Evolutionary conservation across 2,329 filamentous ascomycete species (phyloP), one percentile per base, ranked within the genome.

Genomic region (Xylariaceae sp.): DNA sequence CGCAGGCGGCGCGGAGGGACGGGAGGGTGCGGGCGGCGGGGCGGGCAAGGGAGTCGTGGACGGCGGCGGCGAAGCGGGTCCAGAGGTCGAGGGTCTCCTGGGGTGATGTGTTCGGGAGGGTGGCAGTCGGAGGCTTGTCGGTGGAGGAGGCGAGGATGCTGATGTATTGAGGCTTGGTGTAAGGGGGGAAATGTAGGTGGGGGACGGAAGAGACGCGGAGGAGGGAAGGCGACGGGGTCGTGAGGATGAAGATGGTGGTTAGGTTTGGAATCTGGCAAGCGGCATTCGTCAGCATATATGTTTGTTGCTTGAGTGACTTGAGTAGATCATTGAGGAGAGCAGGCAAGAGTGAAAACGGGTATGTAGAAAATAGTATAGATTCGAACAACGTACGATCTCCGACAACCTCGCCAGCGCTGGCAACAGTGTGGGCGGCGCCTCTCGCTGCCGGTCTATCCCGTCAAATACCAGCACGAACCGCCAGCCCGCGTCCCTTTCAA

Each of bases 391-490:
- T 67, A 93, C 87, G 46, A 84, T 76, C 63, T 96, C 89, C 12
- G 87, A 85, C 16, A 98, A 64, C 46, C 90, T 78, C 17, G 86
- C 87, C 47, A 98, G 67, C 11, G 87, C 89, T 24, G 90, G 83
- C 4, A 95, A 67, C 12, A 97, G 66, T 1, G 88, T 95, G 3
- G 81, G 75, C 4, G 86, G 80, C 4, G 85, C 81, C 57, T 97
- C 91, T 55, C 85, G 76, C 62, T 95, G 87, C 48, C 76, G 78
- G 62, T 97, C 91, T 43, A 97, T 83, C 9, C 81, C 87, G 68
- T 97, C 93, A 48, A 97, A 76, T 9, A 96, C 87, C 43, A 97
- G 65, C 8, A 91, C 81, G 53, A 95, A 89, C 49, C 83, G 81
- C 50, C 69, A 71, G 35, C 59, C 54, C 16, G 58, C 52, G 7